Conservation (phyloP, 129 eudicot genomes). For the Flaveria robusta region DNA sequence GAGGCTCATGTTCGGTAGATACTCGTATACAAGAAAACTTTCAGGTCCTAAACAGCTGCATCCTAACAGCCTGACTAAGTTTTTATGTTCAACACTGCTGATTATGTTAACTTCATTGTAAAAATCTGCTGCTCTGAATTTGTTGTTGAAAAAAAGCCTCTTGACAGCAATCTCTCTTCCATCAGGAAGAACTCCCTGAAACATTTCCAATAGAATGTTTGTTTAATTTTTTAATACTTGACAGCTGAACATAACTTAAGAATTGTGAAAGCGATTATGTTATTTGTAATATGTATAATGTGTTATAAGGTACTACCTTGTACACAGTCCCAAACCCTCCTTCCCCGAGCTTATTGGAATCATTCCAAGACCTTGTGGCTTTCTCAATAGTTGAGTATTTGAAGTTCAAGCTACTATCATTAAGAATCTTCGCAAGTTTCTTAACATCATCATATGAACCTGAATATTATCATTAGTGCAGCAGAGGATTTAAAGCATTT, state of each 20-base stretch:
- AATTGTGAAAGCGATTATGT: not conserved
- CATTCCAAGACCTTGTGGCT: constrained; percentile 68
- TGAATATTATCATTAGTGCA: constrained; percentile 19
- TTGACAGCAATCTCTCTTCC: constrained; percentile 94
- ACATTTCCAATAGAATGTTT: constrained; percentile 9
- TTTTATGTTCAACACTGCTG: constrained; percentile 71
- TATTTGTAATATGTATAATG: not conserved
- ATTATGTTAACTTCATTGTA: constrained; percentile 81
- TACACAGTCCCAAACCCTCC: constrained; percentile 88
- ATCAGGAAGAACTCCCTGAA: constrained; percentile 76
- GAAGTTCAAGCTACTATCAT: constrained; percentile 73
- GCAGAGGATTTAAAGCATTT: constrained; percentile 7
- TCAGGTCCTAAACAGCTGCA: constrained; percentile 87
- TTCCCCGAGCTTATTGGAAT: constrained; percentile 82
- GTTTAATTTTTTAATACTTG: not conserved
- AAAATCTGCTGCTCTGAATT: constrained; percentile 84
- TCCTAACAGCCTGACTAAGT: constrained; percentile 70
- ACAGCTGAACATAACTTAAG: not conserved
- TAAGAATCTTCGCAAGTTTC: constrained; percentile 58
- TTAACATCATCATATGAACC: constrained; percentile 59
- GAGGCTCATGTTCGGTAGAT: constrained; percentile 68
- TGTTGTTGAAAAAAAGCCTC: constrained; percentile 87
- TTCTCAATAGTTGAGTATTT: constrained; percentile 73
- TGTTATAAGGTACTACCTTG: constrained; percentile 48
- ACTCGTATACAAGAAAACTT: constrained; percentile 83